phyloP scores from a whole-genome alignment of 768 basidiomycete genomes.

The Suillus alpinus region DNA sequence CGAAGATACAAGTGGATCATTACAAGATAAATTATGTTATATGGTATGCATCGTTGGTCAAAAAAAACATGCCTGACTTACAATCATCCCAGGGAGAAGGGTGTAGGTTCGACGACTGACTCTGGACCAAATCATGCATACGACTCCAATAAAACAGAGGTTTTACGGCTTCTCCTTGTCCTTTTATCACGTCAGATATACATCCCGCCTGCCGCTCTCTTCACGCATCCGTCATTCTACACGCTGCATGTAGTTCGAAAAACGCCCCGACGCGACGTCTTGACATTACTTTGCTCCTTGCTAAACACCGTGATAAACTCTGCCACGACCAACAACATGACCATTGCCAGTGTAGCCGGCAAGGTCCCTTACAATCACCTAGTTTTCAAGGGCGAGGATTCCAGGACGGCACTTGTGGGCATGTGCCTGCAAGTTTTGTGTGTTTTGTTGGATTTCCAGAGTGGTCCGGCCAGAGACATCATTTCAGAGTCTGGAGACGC shows the following conservation, averaged over 20 bases:
- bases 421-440: slow-evolving; percentile 77
- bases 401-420: slow-evolving; percentile 66
- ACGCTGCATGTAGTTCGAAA: slow-evolving; percentile 76
- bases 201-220: slow-evolving; percentile 63
- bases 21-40: slow-evolving; percentile 86
- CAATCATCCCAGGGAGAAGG: slow-evolving; percentile 73
- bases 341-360: slow-evolving; percentile 68
- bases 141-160: slow-evolving; percentile 84
- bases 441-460: slow-evolving; percentile 77
- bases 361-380: slow-evolving; percentile 88
- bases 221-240: slow-evolving; percentile 72
- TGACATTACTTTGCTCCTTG: slow-evolving; percentile 90
- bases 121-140: slow-evolving; percentile 59
- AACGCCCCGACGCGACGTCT: slow-evolving; percentile 74
- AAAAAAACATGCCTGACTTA: slow-evolving; percentile 5
- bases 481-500: slow-evolving; percentile 41
- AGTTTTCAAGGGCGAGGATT: slow-evolving; percentile 86
- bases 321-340: slow-evolving; percentile 44
- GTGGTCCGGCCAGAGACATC: slow-evolving; percentile 64
- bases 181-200: slow-evolving; percentile 92
- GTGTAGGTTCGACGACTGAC: slow-evolving; percentile 84
- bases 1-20: slow-evolving; percentile 70
- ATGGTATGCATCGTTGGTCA: slow-evolving; percentile 53
- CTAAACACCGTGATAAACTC: slow-evolving; percentile 88
- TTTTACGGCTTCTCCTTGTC: slow-evolving; percentile 84